Evolutionary conservation across 2,329 filamentous ascomycete species (phyloP).

Genomic region (Phaeosphaeriaceae sp.): DNA sequence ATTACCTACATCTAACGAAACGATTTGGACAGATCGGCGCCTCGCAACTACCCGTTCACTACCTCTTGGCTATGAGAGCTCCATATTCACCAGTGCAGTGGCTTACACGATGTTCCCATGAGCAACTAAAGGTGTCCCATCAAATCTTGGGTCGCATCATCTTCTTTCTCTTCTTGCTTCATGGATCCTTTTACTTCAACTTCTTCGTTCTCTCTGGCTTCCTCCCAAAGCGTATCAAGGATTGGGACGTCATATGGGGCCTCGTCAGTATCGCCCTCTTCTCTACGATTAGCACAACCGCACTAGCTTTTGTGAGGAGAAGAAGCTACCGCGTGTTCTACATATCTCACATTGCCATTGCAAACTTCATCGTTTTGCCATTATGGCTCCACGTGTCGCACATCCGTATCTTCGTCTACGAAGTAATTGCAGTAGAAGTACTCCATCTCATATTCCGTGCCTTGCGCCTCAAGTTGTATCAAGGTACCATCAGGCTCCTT

Average conservation of each 20-base stretch:
- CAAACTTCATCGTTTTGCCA: slow-evolving; percentile 55
- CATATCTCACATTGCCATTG: slow-evolving; percentile 60
- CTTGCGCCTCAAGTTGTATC: slow-evolving; percentile 40
- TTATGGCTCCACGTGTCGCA: slow-evolving; percentile 64
- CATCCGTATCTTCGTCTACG: slow-evolving; percentile 60
- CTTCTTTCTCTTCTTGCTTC: slow-evolving; percentile 57
- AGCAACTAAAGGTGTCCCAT: slow-evolving; percentile 63
- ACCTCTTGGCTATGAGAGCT: slow-evolving; percentile 61
- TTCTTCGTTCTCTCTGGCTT: slow-evolving; percentile 62
- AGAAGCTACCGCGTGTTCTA: slow-evolving; percentile 63
- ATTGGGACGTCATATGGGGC: slow-evolving; percentile 65
- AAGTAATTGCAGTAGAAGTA: slow-evolving; percentile 56
- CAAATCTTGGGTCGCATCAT: slow-evolving; percentile 64
- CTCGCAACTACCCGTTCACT: slow-evolving; percentile 65
- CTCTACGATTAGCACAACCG: slow-evolving; percentile 55
- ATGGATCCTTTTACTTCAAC: slow-evolving; percentile 62
- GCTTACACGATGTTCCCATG: slow-evolving; percentile 61
- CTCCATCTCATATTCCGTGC: slow-evolving; percentile 52
- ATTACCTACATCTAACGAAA: slow-evolving; percentile 69
- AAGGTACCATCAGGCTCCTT: slow-evolving; percentile 49
- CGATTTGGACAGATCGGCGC: slow-evolving; percentile 65
- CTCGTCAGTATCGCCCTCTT: slow-evolving; percentile 56
- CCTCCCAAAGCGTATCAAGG: slow-evolving; percentile 60
- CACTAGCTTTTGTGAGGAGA: slow-evolving; percentile 55
- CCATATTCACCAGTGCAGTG: slow-evolving; percentile 59